Evolutionary conservation across 176 grass and related monocot genomes (phyloP).

Genomic region (Oryza australiensis): DNA sequence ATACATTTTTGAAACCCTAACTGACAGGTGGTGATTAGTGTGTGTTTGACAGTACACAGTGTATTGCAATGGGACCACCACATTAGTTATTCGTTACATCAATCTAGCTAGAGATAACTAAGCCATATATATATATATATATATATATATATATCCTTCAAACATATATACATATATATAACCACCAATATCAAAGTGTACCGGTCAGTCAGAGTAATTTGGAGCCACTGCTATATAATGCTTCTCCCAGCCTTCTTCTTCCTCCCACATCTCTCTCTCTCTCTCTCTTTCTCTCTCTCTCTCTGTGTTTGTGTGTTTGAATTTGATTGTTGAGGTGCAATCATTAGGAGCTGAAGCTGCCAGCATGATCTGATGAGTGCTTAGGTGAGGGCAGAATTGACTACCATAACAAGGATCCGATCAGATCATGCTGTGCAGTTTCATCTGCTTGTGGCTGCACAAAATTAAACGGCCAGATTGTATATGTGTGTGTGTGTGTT

Average conservation of each 20-base stretch:
- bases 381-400: slow-evolving; percentile 3
- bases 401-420: slow-evolving; percentile 31
- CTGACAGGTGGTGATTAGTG: slow-evolving; percentile 40
- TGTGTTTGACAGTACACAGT: slow-evolving; percentile 29
- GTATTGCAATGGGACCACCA: slow-evolving; percentile 43
- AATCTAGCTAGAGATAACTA: slow-evolving; percentile 47
- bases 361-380: slow-evolving; percentile 72
- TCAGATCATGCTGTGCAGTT: slow-evolving; percentile 82
- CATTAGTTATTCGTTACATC: slow-evolving; percentile 58
- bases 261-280: slow-evolving; percentile 3
- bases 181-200: slow-evolving; percentile 32
- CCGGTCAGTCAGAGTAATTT: slow-evolving; percentile 20
- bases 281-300: not conserved
- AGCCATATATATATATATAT: not conserved
- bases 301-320: slow-evolving; percentile 2
- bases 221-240: slow-evolving; percentile 13
- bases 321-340: slow-evolving; percentile 36
- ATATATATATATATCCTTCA: slow-evolving; percentile 6
- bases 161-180: not conserved
- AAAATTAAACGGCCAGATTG: not conserved
- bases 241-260: not conserved
- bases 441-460: slow-evolving; percentile 60
- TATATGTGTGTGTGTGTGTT: too few species aligned
- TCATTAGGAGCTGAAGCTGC: slow-evolving; percentile 74
- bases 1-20: slow-evolving; percentile 31